These are phyloP conservation scores for Exophiala mesophila DNA, from an alignment of 2,329 filamentous ascomycete species.

Conservation along the genomic window DNA sequence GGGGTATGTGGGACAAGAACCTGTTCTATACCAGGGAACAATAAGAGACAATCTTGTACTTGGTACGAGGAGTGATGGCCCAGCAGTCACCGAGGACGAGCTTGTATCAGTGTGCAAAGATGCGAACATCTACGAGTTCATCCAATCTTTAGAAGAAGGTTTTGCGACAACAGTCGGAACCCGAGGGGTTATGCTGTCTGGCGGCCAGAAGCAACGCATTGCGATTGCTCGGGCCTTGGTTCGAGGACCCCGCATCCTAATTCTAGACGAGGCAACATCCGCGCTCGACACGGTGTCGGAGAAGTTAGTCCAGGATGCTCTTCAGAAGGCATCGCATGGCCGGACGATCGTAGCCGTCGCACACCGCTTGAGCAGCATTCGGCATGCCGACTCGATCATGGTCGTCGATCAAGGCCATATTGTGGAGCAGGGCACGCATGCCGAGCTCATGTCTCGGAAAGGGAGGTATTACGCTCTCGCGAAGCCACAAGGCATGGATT, in stretches of 20 bases:
- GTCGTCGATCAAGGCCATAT: constrained; percentile 90
- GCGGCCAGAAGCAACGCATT: constrained; percentile 91
- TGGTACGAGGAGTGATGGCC: constrained; percentile 66
- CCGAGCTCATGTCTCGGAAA: constrained; percentile 66
- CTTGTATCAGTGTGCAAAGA: constrained; percentile 78
- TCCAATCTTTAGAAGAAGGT: constrained; percentile 65
- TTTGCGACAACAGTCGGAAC: constrained; percentile 81
- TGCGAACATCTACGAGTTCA: constrained; percentile 90
- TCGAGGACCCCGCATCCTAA: constrained; percentile 80
- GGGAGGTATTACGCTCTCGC: too few relatives aligned
- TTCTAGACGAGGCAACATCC: constrained; percentile 70
- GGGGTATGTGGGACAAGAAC: constrained; percentile 88
- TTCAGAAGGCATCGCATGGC: constrained; percentile 77
- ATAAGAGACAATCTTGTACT: constrained; percentile 87
- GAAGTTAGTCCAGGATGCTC: constrained; percentile 59
- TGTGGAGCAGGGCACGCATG: constrained; percentile 77
- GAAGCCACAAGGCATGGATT: too few relatives aligned
- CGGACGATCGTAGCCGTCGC: constrained; percentile 92
- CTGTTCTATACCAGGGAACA: constrained; percentile 86
- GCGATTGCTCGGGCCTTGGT: constrained; percentile 88
- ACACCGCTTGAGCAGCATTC: constrained; percentile 84
- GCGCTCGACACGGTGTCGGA: constrained; percentile 48
- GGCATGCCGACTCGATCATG: constrained; percentile 90
- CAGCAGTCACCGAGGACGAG: constrained; percentile 64
- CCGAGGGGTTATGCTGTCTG: constrained; percentile 79